Percentiles rank a stretch among this genome's conserved stretches.
Conservation (phyloP, 768 basidiomycete species). For the Suillus tomentosus region DNA sequence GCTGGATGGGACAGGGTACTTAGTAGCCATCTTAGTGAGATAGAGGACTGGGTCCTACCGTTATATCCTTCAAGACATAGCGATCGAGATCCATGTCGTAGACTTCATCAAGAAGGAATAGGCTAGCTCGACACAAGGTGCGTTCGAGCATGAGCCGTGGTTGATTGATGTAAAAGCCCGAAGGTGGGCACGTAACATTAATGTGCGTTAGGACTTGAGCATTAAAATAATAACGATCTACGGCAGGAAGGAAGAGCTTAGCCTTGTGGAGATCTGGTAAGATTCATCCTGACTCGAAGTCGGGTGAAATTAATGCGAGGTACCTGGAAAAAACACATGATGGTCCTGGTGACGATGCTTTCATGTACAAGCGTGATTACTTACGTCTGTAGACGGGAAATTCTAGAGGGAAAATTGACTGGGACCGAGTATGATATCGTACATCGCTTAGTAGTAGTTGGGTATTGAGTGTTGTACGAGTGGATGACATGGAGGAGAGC, state of each 20-base stretch:
- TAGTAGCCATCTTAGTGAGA: slow-evolving; percentile 31
- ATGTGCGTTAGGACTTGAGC: neutral
- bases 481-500: neutral
- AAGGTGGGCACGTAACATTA: slow-evolving; percentile 9
- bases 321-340: slow-evolving; percentile 4
- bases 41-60: slow-evolving; percentile 21
- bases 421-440: neutral
- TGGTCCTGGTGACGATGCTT: neutral
- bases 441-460: no score
- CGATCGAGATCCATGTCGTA: neutral
- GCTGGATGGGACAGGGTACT: slow-evolving; percentile 34
- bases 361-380: neutral
- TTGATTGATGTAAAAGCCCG: slow-evolving; percentile 11
- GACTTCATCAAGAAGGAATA: slow-evolving; percentile 1
- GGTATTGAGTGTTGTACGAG: no score
- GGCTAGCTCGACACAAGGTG: slow-evolving; percentile 2
- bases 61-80: slow-evolving; percentile 5
- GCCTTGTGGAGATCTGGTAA: slow-evolving; percentile 5
- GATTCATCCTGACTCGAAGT: slow-evolving; percentile 6
- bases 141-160: slow-evolving; percentile 3
- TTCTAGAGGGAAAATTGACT: neutral
- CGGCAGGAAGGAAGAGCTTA: slow-evolving; percentile 8
- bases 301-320: slow-evolving; percentile 6
- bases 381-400: neutral
- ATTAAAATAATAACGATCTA: slow-evolving; percentile 7